Conservation (phyloP, 768 basidiomycete genomes). For the Suillus americanus region DNA sequence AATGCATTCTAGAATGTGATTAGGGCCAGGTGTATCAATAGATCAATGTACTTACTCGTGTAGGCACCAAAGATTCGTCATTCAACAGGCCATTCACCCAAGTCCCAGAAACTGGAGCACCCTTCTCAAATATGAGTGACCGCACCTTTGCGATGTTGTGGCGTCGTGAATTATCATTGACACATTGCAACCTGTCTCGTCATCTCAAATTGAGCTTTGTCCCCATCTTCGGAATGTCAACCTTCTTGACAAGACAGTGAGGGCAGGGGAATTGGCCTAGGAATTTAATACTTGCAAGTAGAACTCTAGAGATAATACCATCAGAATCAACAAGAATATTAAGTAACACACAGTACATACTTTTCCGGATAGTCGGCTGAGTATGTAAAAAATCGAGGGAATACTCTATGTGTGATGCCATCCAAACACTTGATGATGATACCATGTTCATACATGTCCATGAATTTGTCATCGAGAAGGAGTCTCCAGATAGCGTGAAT, state of each 20-base stretch:
- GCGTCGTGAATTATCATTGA: background rate
- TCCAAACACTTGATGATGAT: constrained; percentile 17
- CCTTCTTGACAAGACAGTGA: constrained; percentile 15
- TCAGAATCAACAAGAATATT: background rate
- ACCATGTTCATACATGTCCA: constrained; percentile 18
- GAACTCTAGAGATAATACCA: constrained; percentile 3
- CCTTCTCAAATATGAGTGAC: constrained; percentile 8
- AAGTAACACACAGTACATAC: constrained; percentile 2
- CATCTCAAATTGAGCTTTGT: constrained; percentile 2
- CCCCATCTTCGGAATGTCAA: constrained; percentile 11
- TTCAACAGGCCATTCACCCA: constrained; percentile 7
- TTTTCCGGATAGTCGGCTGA: constrained; percentile 25
- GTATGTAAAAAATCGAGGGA: constrained; percentile 19
- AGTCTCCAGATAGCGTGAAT: constrained; percentile 16
- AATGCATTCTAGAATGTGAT: background rate
- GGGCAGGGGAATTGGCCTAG: constrained; percentile 23
- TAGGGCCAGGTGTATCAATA: background rate
- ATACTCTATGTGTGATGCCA: constrained; percentile 13
- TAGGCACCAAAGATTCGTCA: constrained; percentile 5
- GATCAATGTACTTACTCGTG: background rate
- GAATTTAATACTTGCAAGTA: constrained; percentile 22
- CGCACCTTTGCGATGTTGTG: constrained; percentile 4
- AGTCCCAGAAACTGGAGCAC: background rate
- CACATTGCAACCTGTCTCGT: background rate
- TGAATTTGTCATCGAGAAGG: constrained; percentile 16